phyloP scores from a whole-genome alignment of 257 asterid species.

The Plantago major region DNA sequence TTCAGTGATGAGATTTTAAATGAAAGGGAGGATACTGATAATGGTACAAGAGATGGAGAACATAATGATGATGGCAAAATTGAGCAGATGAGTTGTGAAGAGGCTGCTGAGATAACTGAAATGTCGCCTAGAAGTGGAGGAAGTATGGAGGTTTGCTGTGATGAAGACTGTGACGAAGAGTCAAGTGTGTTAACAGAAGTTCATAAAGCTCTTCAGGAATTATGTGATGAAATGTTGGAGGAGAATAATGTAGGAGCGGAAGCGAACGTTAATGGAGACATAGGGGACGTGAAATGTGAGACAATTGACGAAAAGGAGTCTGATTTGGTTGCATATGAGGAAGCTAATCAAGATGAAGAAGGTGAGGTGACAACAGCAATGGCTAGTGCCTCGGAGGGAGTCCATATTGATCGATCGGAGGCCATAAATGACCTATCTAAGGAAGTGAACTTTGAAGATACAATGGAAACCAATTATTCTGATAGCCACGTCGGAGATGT shows the following conservation, averaged over 20 bases:
- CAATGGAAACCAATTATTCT: no score
- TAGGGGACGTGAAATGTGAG: conserved; percentile 13
- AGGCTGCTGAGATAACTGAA: conserved; percentile 7
- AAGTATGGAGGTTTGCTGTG: conserved; percentile 3
- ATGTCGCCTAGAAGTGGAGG: conserved; percentile 4
- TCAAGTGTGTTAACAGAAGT: conserved; percentile 1
- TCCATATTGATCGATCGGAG: conserved; percentile 1
- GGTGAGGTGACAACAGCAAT: neutral
- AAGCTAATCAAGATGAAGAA: neutral
- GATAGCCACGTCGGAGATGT: no score
- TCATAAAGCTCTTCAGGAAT: conserved; percentile 13
- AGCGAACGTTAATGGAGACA: conserved; percentile 16
- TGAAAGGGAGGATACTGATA: conserved; percentile 2
- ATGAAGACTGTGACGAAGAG: conserved; percentile 18
- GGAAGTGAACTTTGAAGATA: neutral
- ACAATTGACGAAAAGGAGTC: neutral
- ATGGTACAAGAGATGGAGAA: conserved; percentile 13
- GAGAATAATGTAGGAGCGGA: neutral
- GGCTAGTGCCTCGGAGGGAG: neutral
- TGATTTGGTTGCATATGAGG: conserved; percentile 4
- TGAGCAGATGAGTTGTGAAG: neutral
- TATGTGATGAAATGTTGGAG: conserved; percentile 14
- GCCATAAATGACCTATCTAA: neutral
- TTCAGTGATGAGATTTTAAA: conserved; percentile 2
- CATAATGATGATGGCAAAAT: conserved; percentile 14